Base-by-base conservation (phyloP, 2,329 filamentous ascomycete genomes). In the Aspergillus sp. region DNA sequence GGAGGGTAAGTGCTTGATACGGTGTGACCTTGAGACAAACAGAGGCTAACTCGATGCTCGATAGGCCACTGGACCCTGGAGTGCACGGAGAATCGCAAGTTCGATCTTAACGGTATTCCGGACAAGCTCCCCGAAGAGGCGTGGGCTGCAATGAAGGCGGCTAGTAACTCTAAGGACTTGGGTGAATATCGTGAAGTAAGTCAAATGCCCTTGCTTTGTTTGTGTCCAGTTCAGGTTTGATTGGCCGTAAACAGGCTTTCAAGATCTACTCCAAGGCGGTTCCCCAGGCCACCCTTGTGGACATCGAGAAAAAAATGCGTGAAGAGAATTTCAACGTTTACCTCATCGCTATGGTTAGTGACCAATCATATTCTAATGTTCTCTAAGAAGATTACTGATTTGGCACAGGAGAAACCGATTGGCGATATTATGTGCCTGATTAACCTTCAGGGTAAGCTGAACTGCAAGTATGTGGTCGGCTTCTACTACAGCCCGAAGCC, bases 261-360 rank as follows among this genome's bases (percentile, higher is more conserved):
- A 71, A 72, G 51, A 63, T 77, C 3, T 80, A 80, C 50, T 70
- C 70, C 51, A 78, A 79, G 49, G 71, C 73, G 2, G 65, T 64
- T 23, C 71, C 71, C 2, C 49, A 62, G 52, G 74, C 70, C 46
- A 74, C 61, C 49, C 80, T 72, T 48, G 64, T 61, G 9, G 71
- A 72, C 1, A 71, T 81, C 7, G 78, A 81, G 56, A 64, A 66
- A 17, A 72, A 72, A 43, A 71, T 81, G 53, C 76, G 77, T 7
- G 63, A 68, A 5, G 72, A 77, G 4, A 60, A 63, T 1, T 64
- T 74, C 45, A 72, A 68, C 4, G 57, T 80, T 52, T 75, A 73
- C 56, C 61, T 81, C n/a, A 77, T 81, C 52, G 79, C 72, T 10
- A 63, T 75, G 56, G 69, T 77, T 61, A 60, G 58, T 43, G 5